Evolutionary conservation across 768 basidiomycete species (phyloP).

Genomic region (Phylloporus arenicola): DNA sequence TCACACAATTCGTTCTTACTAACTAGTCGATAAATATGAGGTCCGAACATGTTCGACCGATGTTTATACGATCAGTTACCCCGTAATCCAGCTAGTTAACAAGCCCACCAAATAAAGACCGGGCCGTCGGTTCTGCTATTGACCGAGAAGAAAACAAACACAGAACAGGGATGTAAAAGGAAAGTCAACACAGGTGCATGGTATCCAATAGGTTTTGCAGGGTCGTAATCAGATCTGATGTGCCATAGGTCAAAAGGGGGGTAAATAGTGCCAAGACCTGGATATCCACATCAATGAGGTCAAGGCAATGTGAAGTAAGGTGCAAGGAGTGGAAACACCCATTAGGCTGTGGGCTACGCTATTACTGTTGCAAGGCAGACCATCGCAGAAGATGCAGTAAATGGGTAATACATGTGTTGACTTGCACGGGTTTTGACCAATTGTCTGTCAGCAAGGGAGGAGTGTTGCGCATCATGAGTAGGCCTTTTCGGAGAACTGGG

Average conservation of each 20-base stretch:
- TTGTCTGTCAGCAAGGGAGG: background rate
- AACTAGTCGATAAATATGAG: background rate
- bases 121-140: background rate
- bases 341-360: slow-evolving; percentile 18
- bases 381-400: slow-evolving; percentile 20
- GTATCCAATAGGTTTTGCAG: slow-evolving; percentile 23
- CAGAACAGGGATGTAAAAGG: slow-evolving; percentile 6
- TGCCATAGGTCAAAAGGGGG: slow-evolving; percentile 5
- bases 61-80: slow-evolving; percentile 11
- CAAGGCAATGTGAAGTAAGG: slow-evolving; percentile 4
- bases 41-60: slow-evolving; percentile 1
- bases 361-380: slow-evolving; percentile 15
- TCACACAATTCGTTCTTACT: slow-evolving; percentile 6
- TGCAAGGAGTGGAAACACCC: slow-evolving; percentile 15
- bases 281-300: slow-evolving; percentile 11
- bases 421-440: background rate
- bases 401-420: slow-evolving; percentile 15
- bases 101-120: slow-evolving; percentile 4
- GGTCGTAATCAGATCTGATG: slow-evolving; percentile 6
- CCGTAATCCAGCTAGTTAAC: slow-evolving; percentile 16
- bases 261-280: slow-evolving; percentile 6
- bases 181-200: slow-evolving; percentile 10
- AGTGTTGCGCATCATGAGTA: slow-evolving; percentile 36
- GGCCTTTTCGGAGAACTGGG: slow-evolving; percentile 41
- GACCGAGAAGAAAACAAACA: slow-evolving; percentile 3